A percentile compares a stretch with the other conserved stretches of the same genome.
phyloP scores from a whole-genome alignment of 345 rosid species.

The Carallia brachiata region DNA sequence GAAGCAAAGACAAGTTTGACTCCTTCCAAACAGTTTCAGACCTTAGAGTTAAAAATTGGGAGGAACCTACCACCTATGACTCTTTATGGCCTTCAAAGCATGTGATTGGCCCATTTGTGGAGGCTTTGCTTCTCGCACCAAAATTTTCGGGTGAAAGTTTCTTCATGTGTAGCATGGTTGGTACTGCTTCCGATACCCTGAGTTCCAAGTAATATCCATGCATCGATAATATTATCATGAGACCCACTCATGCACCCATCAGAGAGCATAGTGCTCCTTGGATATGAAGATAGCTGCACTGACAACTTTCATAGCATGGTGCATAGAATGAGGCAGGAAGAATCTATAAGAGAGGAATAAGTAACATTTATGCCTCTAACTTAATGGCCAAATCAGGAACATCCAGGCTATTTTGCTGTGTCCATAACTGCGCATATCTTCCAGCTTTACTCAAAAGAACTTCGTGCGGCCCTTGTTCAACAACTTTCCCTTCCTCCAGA shows the following conservation, averaged over 20 bases:
- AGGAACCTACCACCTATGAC: neutral
- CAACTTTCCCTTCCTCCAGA: slow-evolving; percentile 87
- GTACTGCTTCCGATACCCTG: neutral
- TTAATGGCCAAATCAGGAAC: slow-evolving; percentile 53
- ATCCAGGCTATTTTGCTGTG: slow-evolving; percentile 82
- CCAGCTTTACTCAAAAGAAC: slow-evolving; percentile 70
- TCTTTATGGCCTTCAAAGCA: neutral
- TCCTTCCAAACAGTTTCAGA: neutral
- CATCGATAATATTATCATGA: neutral
- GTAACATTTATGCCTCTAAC: slow-evolving; percentile 30
- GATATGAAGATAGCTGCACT: neutral
- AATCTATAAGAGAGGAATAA: neutral
- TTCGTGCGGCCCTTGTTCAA: slow-evolving; percentile 92
- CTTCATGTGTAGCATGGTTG: neutral
- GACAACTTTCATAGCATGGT: neutral
- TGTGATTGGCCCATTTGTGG: slow-evolving; percentile 1
- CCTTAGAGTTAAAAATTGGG: neutral
- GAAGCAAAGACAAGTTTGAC: slow-evolving; percentile 3
- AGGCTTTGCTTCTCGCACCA: slow-evolving; percentile 2
- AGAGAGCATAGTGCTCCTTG: neutral
- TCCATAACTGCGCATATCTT: slow-evolving; percentile 95
- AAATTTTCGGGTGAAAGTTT: neutral
- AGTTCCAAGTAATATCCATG: neutral
- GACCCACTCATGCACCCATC: neutral
- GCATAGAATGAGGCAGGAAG: neutral